Base-by-base conservation (phyloP, 164 flowering plant genomes). In the Vitis riparia region DNA sequence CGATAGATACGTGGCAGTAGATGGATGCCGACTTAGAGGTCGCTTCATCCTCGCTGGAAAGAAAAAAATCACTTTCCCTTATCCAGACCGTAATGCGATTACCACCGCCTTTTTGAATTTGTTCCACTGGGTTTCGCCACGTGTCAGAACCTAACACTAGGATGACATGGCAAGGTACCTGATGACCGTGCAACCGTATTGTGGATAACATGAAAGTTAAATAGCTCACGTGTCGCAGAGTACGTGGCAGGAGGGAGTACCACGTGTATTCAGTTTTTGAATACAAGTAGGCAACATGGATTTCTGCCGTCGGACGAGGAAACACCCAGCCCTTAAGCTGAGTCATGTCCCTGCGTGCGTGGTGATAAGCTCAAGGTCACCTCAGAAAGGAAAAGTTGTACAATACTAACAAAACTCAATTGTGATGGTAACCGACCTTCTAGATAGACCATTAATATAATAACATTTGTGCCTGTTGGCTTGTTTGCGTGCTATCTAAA, bases 301-400 rank as follows among this genome's bases (percentile, higher is more conserved):
- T 19, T 68, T 63, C 8, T 78, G 80, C 75, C 59, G 60, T 65
- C n/a, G 71, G 63, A 76, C 82, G 57, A 79, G 84, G 82, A 79
- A 76, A 66, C 19, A 44, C 19, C 1, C 17, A 27, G 55, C 16
- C 8, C 2, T 62, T 48, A 1, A 10, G 10, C 29, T 11, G 63
- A 62, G 58, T 63, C 70, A 63, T n/a, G 37, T 23, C 47, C 2
- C 13, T 72, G 11, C 2, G n/a, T 15, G 29, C 55, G 65, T 62
- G 77, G 83, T 37, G 44, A 80, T 80, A 80, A 75, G 78, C 68
- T 69, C 50, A 48, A 69, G 16, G 78, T 76, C 79, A 67, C 69
- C 67, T 74, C 73, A 19, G 11, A 8, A 52, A 71, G 27, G 27
- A 15, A 30, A 37, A 16, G 12, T 23, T 23, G 27, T 23, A 1